A percentile compares a stretch with the other conserved stretches of the same genome.
Conservation (phyloP, 2,329 filamentous ascomycete genomes). For the Pseudopyricularia cyperi region DNA sequence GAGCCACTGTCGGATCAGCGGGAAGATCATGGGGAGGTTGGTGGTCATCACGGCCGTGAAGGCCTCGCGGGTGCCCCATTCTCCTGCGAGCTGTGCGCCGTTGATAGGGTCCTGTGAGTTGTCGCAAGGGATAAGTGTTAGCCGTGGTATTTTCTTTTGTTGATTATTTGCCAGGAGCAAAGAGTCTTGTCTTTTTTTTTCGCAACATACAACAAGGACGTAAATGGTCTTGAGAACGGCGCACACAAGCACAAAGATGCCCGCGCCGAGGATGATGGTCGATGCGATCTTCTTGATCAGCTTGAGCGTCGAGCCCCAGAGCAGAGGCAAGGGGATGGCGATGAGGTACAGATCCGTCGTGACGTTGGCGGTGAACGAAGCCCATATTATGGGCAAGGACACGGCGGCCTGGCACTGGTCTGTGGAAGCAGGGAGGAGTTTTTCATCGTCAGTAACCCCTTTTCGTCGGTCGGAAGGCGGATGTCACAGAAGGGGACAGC, state of each 20-base stretch:
- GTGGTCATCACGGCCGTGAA: constrained; percentile 25
- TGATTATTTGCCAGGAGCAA: not conserved
- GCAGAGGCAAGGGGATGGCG: constrained; percentile 35
- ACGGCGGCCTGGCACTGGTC: constrained; percentile 30
- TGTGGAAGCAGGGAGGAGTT: constrained; percentile 5
- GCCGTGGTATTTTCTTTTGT: not conserved
- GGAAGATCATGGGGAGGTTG: constrained; percentile 26
- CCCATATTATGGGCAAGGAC: constrained; percentile 19
- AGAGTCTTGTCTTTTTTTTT: not conserved
- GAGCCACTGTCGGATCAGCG: constrained; percentile 24
- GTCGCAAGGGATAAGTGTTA: not conserved
- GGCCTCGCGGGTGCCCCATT: constrained; percentile 22
- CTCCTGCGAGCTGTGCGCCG: constrained; percentile 18
- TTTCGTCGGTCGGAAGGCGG: too few species aligned
- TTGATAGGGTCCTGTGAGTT: constrained; percentile 15
- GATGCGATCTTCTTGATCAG: constrained; percentile 20
- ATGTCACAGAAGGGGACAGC: too few species aligned
- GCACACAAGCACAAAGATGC: constrained; percentile 21
- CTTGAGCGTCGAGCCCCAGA: constrained; percentile 17
- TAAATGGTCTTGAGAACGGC: constrained; percentile 20
- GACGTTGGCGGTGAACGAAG: constrained; percentile 34
- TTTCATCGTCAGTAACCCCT: not conserved
- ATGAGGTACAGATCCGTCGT: constrained; percentile 40
- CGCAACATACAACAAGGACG: constrained; percentile 15
- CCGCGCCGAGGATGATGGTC: constrained; percentile 18